Conservation (phyloP, 148 eudicot genomes). For the Camellia lanceoleosa region DNA sequence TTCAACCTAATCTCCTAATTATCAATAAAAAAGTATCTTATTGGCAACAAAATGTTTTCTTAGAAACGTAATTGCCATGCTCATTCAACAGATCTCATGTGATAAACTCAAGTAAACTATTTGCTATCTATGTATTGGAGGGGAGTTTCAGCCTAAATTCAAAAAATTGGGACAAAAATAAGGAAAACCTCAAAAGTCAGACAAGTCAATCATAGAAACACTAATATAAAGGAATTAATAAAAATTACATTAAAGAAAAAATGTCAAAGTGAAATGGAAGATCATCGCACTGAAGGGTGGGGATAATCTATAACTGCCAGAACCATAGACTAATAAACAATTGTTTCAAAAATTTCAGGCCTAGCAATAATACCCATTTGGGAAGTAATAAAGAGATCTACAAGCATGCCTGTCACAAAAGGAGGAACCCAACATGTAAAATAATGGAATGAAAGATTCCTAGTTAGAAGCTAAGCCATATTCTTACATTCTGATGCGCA, state of each 20-base stretch:
- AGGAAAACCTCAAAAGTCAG: neutral
- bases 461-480: neutral
- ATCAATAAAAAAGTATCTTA: neutral
- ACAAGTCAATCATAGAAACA: neutral
- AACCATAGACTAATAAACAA: neutral
- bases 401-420: neutral
- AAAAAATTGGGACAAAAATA: neutral
- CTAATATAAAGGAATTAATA: neutral
- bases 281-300: neutral
- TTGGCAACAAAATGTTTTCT: neutral
- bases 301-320: neutral
- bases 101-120: neutral
- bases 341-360: neutral
- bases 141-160: neutral
- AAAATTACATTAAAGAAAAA: neutral
- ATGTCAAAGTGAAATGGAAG: neutral
- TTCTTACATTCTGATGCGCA: neutral
- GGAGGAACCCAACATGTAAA: neutral
- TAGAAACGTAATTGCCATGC: neutral
- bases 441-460: neutral
- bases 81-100: neutral
- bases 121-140: neutral
- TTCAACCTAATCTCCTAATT: neutral
- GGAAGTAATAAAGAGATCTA: neutral
- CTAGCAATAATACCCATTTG: neutral